Percentiles rank a stretch among this genome's conserved stretches.
phyloP scores from a whole-genome alignment of 345 rosid species.

The Lepidium didymum region DNA sequence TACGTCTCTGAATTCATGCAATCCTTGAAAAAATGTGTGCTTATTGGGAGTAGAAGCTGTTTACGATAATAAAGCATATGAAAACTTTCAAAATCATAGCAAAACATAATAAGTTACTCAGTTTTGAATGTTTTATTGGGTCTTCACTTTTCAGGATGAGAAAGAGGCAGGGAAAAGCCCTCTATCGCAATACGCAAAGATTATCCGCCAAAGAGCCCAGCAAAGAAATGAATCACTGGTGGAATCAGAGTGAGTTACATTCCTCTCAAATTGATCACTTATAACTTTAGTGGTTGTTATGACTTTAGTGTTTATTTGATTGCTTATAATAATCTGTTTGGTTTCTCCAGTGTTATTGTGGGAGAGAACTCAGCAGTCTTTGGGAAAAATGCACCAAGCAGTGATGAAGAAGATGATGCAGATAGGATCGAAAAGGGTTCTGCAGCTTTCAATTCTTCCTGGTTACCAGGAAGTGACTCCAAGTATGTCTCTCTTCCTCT shows the following conservation, averaged over 20 bases:
- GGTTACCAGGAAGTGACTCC: constrained; percentile 71
- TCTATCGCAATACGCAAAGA: constrained; percentile 46
- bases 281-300: neutral
- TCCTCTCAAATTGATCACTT: neutral
- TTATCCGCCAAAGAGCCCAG: constrained; percentile 53
- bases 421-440: constrained; percentile 40
- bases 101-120: neutral
- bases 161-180: constrained; percentile 63
- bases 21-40: neutral
- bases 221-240: constrained; percentile 60
- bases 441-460: constrained; percentile 63
- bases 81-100: neutral
- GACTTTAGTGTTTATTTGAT: neutral
- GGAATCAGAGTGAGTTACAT: constrained; percentile 64
- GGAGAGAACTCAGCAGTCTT: constrained; percentile 68
- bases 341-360: constrained; percentile 61
- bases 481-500: constrained; percentile 38
- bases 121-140: neutral
- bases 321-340: neutral
- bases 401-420: constrained; percentile 52
- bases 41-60: neutral
- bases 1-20: neutral
- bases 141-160: constrained; percentile 43
- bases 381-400: constrained; percentile 37
- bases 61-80: neutral